phyloP scores from a whole-genome alignment of 441 rosid species.

The Syzygium malaccense region DNA sequence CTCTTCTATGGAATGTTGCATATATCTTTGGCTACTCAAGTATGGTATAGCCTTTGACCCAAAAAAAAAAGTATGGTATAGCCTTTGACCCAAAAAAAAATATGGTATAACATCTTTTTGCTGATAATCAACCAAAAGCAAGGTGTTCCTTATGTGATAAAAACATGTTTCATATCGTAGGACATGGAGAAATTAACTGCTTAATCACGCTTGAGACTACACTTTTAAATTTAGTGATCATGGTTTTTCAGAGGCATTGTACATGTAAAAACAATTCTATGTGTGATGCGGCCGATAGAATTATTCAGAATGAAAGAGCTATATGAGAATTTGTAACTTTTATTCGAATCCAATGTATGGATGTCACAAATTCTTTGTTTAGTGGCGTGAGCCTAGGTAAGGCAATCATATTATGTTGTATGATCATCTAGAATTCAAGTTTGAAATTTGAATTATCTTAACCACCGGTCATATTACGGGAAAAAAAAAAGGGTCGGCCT shows the following conservation, averaged over 20 bases:
- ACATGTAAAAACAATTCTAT: background rate
- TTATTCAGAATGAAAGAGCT: background rate
- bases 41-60: background rate
- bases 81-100: no score
- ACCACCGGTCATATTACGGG: background rate
- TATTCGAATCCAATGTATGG: background rate
- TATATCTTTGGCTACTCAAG: background rate
- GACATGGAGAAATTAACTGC: background rate
- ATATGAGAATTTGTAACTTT: background rate
- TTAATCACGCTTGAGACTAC: background rate
- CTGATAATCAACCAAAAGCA: background rate
- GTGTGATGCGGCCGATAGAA: background rate
- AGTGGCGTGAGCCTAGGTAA: background rate
- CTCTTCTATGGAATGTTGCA: background rate
- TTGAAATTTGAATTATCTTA: background rate
- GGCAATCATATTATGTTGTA: background rate
- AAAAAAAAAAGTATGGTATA: background rate
- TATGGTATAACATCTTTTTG: background rate
- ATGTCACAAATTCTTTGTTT: background rate
- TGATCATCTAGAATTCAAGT: background rate
- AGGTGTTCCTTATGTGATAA: background rate
- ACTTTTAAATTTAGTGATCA: background rate
- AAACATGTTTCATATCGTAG: background rate
- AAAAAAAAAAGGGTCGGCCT: background rate
- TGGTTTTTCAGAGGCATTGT: rapidly evolving